Base-by-base conservation (phyloP, 371 early-diverging fungal genomes). In the Blakeslea trispora region DNA sequence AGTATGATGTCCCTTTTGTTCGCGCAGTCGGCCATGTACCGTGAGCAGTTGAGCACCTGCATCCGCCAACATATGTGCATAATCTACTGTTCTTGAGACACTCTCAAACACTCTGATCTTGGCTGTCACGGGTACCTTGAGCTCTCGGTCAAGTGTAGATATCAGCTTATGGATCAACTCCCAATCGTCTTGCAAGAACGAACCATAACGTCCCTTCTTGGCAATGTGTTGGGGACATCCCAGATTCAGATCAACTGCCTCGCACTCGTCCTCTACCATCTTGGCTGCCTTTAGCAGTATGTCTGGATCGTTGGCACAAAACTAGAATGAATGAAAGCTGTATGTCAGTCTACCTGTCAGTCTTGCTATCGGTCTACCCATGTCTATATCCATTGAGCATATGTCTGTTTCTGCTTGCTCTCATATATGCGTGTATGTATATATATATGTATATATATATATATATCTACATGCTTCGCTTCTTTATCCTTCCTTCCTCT, bases 211-310 rank as follows among this genome's bases (percentile, higher is more conserved):
- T n/a, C 99, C 99, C 45, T 87, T 75, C 54, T 81, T 81, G n/a
- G 99, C 99, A 58, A 99, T 98, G 35, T 86, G 84, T 68, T 99
- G 68, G 3, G 99, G 99, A 64, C 99, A 99, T 5, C 99, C 99
- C 19, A 99, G 83, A 57, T 98, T 99, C 24, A 98, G 66, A 71
- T 98, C 99, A 18, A 99, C 90, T 5, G 96, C 98, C 59, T 94
- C 93, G 60, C 94, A 93, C 35, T 88, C 64, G 51, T 82, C 70
- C 55, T 91, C 85, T 7, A 95, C 90, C 50, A 87, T 64, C 56
- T 81, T 70, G 0, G 96, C 95, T 5, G 98, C 96, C 45, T 77
- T 74, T 1, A 97, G 76, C 45, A 99, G 82, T 1, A 57, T 61
- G 9, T 86, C 83, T 5, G 96, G 93, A 50, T 96, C 91, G 73